Conservation (phyloP, 305 asterid species). For the Stenogyne calaminthoides region DNA sequence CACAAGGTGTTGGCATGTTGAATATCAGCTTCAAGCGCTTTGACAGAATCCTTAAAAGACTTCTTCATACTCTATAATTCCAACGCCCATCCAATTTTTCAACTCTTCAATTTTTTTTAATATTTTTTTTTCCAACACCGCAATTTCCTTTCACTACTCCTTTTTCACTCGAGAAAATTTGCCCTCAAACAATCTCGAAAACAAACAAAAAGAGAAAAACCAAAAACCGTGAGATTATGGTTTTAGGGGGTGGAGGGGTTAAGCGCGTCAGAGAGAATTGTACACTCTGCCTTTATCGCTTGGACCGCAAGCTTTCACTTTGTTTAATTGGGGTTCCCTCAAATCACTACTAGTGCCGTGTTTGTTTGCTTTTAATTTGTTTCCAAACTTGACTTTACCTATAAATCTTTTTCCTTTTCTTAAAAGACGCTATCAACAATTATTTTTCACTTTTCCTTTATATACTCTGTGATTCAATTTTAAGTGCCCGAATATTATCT, state of each 20-base stretch:
- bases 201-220: background rate
- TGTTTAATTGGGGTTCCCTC: slow-evolving; percentile 10
- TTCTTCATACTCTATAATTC: slow-evolving; percentile 35
- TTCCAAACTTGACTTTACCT: no score
- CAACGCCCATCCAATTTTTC: slow-evolving; percentile 35
- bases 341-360: slow-evolving; percentile 13
- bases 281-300: slow-evolving; percentile 32
- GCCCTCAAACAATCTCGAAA: slow-evolving; percentile 1
- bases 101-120: background rate
- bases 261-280: no score
- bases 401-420: background rate
- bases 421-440: no score
- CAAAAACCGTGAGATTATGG: background rate
- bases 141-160: background rate
- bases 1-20: slow-evolving; percentile 95
- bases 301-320: slow-evolving; percentile 47
- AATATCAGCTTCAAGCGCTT: slow-evolving; percentile 96
- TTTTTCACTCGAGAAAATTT: background rate
- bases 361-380: background rate
- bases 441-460: no score
- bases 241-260: background rate
- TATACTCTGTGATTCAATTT: no score
- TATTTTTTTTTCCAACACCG: background rate
- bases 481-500: no score
- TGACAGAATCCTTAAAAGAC: slow-evolving; percentile 88